Conservation (phyloP, 441 rosid genomes). For the Raphanus hybrid region DNA sequence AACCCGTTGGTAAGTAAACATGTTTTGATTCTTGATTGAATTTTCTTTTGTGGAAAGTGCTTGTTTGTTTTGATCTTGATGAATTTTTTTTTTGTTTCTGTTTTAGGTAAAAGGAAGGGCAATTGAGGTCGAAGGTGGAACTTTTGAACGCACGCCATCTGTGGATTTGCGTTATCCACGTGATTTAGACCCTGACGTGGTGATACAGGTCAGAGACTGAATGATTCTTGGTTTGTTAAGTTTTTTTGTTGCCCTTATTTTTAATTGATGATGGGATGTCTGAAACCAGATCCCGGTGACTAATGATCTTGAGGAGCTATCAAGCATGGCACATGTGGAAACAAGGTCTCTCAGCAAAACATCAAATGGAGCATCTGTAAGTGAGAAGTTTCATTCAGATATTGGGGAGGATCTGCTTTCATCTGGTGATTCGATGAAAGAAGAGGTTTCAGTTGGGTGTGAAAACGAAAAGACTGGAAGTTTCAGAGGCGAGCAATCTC, state of each 20-base stretch:
- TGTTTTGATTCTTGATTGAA: slow-evolving; percentile 3
- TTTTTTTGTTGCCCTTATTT: slow-evolving; percentile 23
- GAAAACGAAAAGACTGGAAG: slow-evolving; percentile 43
- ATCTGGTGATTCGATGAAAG: slow-evolving; percentile 38
- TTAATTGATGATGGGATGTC: slow-evolving; percentile 29
- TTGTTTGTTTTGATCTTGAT: slow-evolving; percentile 19
- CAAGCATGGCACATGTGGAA: slow-evolving; percentile 41
- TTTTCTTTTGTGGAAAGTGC: background rate
- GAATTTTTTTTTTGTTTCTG: background rate
- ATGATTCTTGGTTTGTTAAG: slow-evolving; percentile 15
- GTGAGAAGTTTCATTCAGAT: slow-evolving; percentile 34
- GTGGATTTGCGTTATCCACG: slow-evolving; percentile 49
- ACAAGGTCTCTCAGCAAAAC: slow-evolving; percentile 30
- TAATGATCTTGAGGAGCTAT: slow-evolving; percentile 49
- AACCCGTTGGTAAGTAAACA: slow-evolving; percentile 20
- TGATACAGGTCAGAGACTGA: slow-evolving; percentile 61
- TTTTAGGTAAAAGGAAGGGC: slow-evolving; percentile 64
- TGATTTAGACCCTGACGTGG: slow-evolving; percentile 62
- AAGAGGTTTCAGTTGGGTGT: slow-evolving; percentile 41
- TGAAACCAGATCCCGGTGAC: slow-evolving; percentile 57
- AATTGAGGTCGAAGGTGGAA: slow-evolving; percentile 62
- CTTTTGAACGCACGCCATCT: slow-evolving; percentile 61
- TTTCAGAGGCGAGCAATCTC: slow-evolving; percentile 35
- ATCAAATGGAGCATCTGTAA: slow-evolving; percentile 33
- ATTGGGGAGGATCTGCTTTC: slow-evolving; percentile 16